phyloP scores from a whole-genome alignment of 768 basidiomycete genomes.

The Boletus tomentosulus region DNA sequence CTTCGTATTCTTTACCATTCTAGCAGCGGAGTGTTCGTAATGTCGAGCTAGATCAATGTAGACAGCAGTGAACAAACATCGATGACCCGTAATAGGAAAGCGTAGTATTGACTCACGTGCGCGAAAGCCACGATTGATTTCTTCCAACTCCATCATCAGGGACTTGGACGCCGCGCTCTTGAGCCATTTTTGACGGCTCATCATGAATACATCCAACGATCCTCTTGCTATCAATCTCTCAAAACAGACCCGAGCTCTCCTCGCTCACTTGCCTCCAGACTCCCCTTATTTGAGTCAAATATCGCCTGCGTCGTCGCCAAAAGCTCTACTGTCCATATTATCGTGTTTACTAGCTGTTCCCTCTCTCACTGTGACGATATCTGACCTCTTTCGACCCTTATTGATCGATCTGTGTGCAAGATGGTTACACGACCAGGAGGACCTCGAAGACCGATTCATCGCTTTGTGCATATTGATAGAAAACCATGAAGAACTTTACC shows the following conservation, averaged over 20 bases:
- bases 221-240: slow-evolving; percentile 57
- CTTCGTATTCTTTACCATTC: slow-evolving; percentile 17
- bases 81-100: not conserved
- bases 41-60: not conserved
- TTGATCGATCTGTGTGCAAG: slow-evolving; percentile 74
- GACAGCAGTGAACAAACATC: too few relatives aligned
- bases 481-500: slow-evolving; percentile 66
- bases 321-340: slow-evolving; percentile 47
- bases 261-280: slow-evolving; percentile 40
- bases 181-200: not conserved
- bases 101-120: slow-evolving; percentile 19
- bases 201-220: slow-evolving; percentile 37
- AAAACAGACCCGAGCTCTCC: slow-evolving; percentile 47
- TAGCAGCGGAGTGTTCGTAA: not conserved
- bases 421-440: slow-evolving; percentile 62
- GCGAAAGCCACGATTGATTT: not conserved
- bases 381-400: slow-evolving; percentile 69
- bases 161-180: not conserved
- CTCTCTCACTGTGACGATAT: slow-evolving; percentile 58
- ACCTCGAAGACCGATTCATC: slow-evolving; percentile 48
- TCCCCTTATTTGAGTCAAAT: slow-evolving; percentile 40
- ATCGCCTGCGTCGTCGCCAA: slow-evolving; percentile 35
- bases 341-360: slow-evolving; percentile 60
- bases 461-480: slow-evolving; percentile 64
- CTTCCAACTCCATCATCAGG: not conserved